Conservation (phyloP, 129 eudicot genomes). For the Escallonia herrerae region DNA sequence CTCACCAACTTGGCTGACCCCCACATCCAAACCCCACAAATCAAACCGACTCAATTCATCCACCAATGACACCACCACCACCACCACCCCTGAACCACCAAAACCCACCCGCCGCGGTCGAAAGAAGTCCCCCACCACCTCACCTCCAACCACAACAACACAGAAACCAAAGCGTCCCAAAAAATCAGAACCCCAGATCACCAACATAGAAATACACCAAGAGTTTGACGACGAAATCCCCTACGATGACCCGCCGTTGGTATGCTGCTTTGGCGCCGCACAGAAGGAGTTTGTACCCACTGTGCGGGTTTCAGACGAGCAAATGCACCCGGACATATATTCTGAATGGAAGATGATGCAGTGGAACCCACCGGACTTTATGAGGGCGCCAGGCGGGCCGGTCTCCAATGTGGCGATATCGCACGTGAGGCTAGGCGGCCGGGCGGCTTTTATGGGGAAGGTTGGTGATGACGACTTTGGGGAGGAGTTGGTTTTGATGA, state of each 20-base stretch:
- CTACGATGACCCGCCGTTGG: constrained; percentile 57
- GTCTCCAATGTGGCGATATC: constrained; percentile 83
- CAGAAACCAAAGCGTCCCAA: constrained; percentile 10
- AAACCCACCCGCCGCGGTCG: constrained; percentile 58
- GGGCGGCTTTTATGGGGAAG: constrained; percentile 90
- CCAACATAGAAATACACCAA: neutral
- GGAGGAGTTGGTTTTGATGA: constrained; percentile 52
- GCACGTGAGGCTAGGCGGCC: constrained; percentile 75
- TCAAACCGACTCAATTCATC: constrained; percentile 29
- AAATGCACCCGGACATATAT: constrained; percentile 81
- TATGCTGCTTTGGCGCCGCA: constrained; percentile 87
- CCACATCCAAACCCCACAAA: constrained; percentile 5
- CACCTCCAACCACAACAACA: constrained; percentile 16
- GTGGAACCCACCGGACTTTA: constrained; percentile 97
- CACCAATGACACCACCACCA: constrained; percentile 18
- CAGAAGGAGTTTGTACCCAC: constrained; percentile 87
- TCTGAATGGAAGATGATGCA: constrained; percentile 89
- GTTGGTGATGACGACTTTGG: constrained; percentile 85
- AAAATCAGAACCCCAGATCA: constrained; percentile 19
- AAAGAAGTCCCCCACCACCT: constrained; percentile 40
- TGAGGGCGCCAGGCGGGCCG: constrained; percentile 87
- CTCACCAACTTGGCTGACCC: constrained; percentile 12
- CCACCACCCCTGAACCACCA: constrained; percentile 17
- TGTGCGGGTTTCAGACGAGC: constrained; percentile 63
- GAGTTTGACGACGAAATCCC: constrained; percentile 50